Evolutionary conservation across 805 yeast species (phyloP).

Genomic region (Yarrowia sp.): DNA sequence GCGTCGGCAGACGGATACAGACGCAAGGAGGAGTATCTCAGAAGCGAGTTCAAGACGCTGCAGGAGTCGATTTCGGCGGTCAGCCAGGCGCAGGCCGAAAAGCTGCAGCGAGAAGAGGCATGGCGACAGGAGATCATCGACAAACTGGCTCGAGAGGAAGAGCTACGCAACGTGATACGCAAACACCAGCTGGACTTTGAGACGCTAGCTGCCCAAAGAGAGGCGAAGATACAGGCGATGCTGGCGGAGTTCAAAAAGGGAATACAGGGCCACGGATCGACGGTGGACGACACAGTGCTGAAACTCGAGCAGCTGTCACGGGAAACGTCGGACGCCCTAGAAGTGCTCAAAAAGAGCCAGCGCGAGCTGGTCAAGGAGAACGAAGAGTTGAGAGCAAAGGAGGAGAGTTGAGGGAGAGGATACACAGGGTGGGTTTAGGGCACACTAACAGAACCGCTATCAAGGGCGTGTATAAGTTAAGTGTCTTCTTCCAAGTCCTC

Average conservation of each 20-base stretch:
- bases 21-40: conserved; percentile 45
- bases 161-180: conserved; percentile 18
- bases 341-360: conserved; percentile 30
- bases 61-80: background rate
- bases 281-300: background rate
- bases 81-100: background rate
- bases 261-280: conserved; percentile 6
- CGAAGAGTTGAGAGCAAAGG: background rate
- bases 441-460: too few species aligned
- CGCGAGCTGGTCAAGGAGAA: conserved; percentile 14
- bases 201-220: conserved; percentile 15
- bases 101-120: background rate
- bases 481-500: too few species aligned
- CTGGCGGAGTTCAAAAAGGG: conserved; percentile 9
- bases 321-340: conserved; percentile 15
- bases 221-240: conserved; percentile 16
- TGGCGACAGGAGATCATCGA: conserved; percentile 15
- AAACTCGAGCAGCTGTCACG: conserved; percentile 1
- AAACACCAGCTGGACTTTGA: conserved; percentile 25
- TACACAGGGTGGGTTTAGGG: background rate
- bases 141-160: conserved; percentile 11
- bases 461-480: too few species aligned
- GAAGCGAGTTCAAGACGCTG: conserved; percentile 8
- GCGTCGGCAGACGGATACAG: conserved; percentile 61
- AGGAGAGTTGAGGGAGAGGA: background rate